Percentiles rank a stretch among this genome's conserved stretches.
These are phyloP conservation scores for Aureobasidium sp. DNA, from an alignment of 2,329 filamentous ascomycete species.

Conservation along the genomic window DNA sequence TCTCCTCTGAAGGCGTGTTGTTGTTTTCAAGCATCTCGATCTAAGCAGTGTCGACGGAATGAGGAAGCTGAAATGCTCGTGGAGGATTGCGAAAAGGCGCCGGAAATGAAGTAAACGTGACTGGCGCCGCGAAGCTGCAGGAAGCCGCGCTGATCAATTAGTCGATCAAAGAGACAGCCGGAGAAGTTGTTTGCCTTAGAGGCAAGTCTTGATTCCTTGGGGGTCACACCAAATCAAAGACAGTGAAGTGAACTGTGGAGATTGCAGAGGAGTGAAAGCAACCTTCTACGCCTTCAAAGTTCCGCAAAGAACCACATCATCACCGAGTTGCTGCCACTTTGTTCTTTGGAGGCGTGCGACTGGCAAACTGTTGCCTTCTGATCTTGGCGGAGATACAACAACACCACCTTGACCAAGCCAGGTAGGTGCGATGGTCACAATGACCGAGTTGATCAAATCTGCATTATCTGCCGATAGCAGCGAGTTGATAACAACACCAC, in stretches of 20 bases:
- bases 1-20: no score
- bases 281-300: conserved; percentile 33
- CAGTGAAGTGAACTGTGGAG: not conserved
- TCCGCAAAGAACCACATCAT: conserved; percentile 78
- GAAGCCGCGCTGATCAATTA: not conserved
- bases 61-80: not conserved
- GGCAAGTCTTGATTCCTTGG: not conserved
- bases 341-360: conserved; percentile 60
- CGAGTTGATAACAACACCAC: conserved; percentile 73
- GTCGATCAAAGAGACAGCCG: no score
- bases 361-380: conserved; percentile 42
- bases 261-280: not conserved
- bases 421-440: conserved; percentile 82
- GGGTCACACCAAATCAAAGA: not conserved
- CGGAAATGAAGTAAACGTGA: not conserved
- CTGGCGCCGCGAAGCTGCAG: not conserved
- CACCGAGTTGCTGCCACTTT: conserved; percentile 69
- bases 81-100: not conserved
- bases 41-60: not conserved
- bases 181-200: not conserved
- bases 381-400: conserved; percentile 61
- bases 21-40: not conserved
- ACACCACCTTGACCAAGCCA: conserved; percentile 85
- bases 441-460: conserved; percentile 64
- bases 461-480: conserved; percentile 57